Conservation (phyloP, 495 filamentous ascomycete genomes). For the Apodospora peruviana region DNA sequence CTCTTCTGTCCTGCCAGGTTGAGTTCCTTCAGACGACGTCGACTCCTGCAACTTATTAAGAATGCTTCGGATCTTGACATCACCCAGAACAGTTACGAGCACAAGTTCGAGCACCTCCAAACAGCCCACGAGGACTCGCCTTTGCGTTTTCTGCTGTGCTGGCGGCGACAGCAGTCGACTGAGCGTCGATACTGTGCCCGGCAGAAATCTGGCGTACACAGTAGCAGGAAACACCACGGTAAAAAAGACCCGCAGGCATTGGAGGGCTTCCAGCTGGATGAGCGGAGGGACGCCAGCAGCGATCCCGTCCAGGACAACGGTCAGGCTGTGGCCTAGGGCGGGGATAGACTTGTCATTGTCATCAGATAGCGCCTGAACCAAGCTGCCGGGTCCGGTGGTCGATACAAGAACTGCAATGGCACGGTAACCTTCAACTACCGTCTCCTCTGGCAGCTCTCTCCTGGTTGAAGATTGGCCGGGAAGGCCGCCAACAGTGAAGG, state of each 20-base stretch:
- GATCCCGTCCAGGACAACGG: slow-evolving; percentile 68
- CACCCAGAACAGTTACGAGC: slow-evolving; percentile 60
- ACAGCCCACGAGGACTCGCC: slow-evolving; percentile 55
- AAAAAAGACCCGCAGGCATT: slow-evolving; percentile 58
- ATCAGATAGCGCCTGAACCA: slow-evolving; percentile 17
- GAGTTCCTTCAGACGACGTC: slow-evolving; percentile 5
- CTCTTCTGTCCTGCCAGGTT: not conserved
- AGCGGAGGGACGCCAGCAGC: slow-evolving; percentile 52
- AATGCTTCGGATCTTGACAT: slow-evolving; percentile 46
- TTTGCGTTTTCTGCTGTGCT: slow-evolving; percentile 57
- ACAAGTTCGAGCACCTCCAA: slow-evolving; percentile 56
- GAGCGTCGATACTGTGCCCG: slow-evolving; percentile 79
- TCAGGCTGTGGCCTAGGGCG: slow-evolving; percentile 77
- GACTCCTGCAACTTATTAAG: slow-evolving; percentile 21
- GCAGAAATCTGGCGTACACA: slow-evolving; percentile 75
- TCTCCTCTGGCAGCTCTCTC: slow-evolving; percentile 59
- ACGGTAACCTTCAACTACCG: slow-evolving; percentile 48
- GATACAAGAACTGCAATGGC: slow-evolving; percentile 37
- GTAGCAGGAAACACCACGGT: slow-evolving; percentile 59
- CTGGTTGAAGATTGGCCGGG: slow-evolving; percentile 44
- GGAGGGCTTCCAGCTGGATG: slow-evolving; percentile 61
- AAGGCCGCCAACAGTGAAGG: slow-evolving; percentile 70
- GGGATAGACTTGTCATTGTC: slow-evolving; percentile 58
- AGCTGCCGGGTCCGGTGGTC: slow-evolving; percentile 29
- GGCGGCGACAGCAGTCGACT: slow-evolving; percentile 68